Conservation (phyloP, 2,329 filamentous ascomycete genomes). For the Fusarium napiforme region DNA sequence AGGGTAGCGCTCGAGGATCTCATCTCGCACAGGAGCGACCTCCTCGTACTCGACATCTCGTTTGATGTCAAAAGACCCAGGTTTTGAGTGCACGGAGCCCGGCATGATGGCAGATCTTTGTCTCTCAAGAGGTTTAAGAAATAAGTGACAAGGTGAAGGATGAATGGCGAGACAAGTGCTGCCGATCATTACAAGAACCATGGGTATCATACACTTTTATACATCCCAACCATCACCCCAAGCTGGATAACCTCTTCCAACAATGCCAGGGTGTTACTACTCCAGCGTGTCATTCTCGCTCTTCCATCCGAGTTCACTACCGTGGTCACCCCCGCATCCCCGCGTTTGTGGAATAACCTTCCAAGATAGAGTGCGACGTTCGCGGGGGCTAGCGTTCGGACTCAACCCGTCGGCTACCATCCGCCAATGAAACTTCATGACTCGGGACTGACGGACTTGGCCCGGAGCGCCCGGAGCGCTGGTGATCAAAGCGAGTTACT, state of each 20-base stretch:
- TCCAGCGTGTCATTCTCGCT: not conserved
- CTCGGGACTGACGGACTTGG: not conserved
- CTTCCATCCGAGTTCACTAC: not conserved
- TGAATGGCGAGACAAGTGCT: not conserved
- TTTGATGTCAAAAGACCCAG: conserved; percentile 12
- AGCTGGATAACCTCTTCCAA: fast-evolving
- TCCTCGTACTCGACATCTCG: conserved; percentile 21
- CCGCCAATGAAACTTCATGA: not conserved
- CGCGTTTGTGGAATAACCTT: conserved; percentile 13
- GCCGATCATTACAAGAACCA: not conserved
- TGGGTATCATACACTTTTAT: not conserved
- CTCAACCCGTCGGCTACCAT: not conserved
- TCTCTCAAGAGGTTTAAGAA: not conserved
- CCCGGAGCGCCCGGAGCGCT: too few species aligned
- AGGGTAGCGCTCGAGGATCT: conserved; percentile 15
- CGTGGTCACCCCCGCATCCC: conserved; percentile 16
- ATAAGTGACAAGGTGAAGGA: not conserved
- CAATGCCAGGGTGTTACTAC: not conserved
- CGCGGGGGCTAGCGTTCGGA: conserved; percentile 9
- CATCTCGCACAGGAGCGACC: conserved; percentile 4
- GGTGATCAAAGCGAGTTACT: not conserved
- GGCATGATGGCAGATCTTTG: not conserved
- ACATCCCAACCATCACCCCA: not conserved
- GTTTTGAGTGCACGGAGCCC: conserved; percentile 7
- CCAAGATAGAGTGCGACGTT: not conserved